Conservation (phyloP, 257 asterid genomes). For the Solanum gandarillasii region DNA sequence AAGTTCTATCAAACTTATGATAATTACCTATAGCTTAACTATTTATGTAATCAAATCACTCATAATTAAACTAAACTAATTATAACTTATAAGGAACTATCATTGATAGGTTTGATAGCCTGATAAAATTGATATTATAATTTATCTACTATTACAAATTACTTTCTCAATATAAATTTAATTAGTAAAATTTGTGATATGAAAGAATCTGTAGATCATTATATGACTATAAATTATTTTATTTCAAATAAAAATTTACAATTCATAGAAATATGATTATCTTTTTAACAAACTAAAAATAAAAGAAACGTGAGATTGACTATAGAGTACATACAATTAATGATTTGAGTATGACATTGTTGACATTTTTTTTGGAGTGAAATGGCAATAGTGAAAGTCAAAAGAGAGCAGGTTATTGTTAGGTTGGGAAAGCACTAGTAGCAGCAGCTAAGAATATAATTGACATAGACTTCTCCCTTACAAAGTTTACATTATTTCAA, state of each 20-base stretch:
- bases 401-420: conserved; percentile 13
- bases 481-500: not conserved
- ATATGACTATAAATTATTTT: not conserved
- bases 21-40: not conserved
- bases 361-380: not conserved
- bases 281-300: too few species aligned
- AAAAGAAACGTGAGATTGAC: not conserved
- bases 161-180: not conserved
- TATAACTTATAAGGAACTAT: not conserved
- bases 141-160: not conserved
- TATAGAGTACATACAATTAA: not conserved
- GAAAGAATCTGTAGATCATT: not conserved
- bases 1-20: not conserved
- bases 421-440: conserved; percentile 7
- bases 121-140: not conserved
- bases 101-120: not conserved
- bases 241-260: too few species aligned
- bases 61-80: not conserved
- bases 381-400: conserved; percentile 1
- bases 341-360: conserved; percentile 1
- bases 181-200: not conserved
- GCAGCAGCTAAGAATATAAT: not conserved
- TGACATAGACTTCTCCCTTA: not conserved
- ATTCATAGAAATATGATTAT: too few species aligned
- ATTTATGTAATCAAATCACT: not conserved